Conservation (phyloP, 805 yeast species). For the Nakazawaea wyomingensis region DNA sequence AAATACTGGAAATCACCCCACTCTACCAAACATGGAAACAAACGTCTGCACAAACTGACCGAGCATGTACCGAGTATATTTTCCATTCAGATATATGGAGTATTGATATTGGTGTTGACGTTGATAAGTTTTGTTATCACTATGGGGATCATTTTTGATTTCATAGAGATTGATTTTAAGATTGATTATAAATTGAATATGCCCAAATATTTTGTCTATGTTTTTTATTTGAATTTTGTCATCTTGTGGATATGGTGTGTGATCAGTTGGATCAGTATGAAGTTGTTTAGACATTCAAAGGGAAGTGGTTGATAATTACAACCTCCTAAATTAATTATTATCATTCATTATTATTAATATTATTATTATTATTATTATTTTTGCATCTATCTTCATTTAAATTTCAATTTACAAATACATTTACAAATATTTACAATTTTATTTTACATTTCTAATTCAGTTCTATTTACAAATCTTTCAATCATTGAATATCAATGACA, state of each 20-base stretch:
- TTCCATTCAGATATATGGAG: constrained; percentile 18
- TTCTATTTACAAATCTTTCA: neutral
- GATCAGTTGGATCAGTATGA: constrained; percentile 74
- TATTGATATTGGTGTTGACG: constrained; percentile 19
- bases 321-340: too few species aligned
- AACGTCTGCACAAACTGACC: too few species aligned
- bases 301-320: too few species aligned
- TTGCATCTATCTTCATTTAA: too few species aligned
- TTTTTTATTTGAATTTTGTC: constrained; percentile 26
- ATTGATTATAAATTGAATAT: constrained; percentile 3
- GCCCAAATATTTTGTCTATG: constrained; percentile 26
- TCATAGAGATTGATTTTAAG: constrained; percentile 24
- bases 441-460: neutral
- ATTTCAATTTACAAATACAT: too few species aligned
- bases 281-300: constrained; percentile 73
- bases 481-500: constrained; percentile 38
- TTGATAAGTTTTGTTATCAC: constrained; percentile 24
- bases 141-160: constrained; percentile 24
- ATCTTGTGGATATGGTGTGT: constrained; percentile 65
- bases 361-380: too few species aligned
- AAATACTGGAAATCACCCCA: too few species aligned
- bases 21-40: too few species aligned
- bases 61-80: neutral
- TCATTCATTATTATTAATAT: constrained; percentile 4
- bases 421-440: too few species aligned